phyloP scores from a whole-genome alignment of 2,329 filamentous ascomycete species.

The Tolypocladium endophyticum region DNA sequence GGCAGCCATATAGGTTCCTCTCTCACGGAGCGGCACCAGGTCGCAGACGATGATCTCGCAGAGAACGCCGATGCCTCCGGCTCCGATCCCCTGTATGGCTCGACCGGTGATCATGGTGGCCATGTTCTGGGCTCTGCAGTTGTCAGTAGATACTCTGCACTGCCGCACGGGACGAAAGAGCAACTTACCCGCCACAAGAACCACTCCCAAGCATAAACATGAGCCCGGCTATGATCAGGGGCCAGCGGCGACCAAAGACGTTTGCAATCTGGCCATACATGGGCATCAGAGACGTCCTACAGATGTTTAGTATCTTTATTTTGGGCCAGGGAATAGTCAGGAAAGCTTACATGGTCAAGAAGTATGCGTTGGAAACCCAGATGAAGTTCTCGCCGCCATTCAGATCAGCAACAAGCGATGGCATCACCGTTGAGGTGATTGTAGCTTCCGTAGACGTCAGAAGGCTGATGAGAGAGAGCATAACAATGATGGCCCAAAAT shows the following conservation, averaged over 20 bases:
- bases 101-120: neutral
- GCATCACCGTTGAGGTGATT: constrained; percentile 14
- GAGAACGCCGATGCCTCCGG: neutral
- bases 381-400: constrained; percentile 10
- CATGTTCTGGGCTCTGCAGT: neutral
- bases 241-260: constrained; percentile 13
- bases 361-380: constrained; percentile 15
- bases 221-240: constrained; percentile 2
- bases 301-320: neutral
- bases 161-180: neutral
- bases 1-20: neutral
- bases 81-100: neutral
- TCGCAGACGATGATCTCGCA: neutral
- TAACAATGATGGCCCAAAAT: neutral
- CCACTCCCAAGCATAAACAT: neutral
- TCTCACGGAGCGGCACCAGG: neutral
- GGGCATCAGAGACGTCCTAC: constrained; percentile 11
- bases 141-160: neutral
- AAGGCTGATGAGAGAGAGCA: neutral
- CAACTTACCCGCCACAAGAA: neutral
- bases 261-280: constrained; percentile 13
- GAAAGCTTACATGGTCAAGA: constrained; percentile 10
- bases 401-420: constrained; percentile 11
- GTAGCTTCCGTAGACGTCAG: constrained; percentile 3
- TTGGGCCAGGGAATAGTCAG: neutral